Evolutionary conservation across 352 stramenopile genomes (phyloP), one percentile per base, ranked within the genome.

Genomic region (Peronospora tabacina): DNA sequence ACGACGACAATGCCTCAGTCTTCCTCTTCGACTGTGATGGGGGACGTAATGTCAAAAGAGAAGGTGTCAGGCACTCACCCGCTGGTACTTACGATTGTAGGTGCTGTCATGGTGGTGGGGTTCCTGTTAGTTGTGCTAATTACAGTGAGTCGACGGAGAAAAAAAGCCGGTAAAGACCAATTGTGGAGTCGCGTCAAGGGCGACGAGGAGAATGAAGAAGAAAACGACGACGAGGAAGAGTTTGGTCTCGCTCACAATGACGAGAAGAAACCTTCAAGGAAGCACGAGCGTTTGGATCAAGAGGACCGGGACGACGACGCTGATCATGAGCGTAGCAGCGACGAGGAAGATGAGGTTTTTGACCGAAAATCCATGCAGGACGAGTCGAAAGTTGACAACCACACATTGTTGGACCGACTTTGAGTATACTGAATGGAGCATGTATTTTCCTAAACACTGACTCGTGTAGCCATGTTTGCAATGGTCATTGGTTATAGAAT

Each of bases 301-400:
- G 52, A 72, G 32, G 48, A 67, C 2, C 54, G 65, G 1, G 63
- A 74, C n/a, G 57, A 69, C 16, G 54, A 68, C 12, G 48, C 71
- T 34, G 37, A 68, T 39, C 44, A 66, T 13, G 39, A 66, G 12
- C 66, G 62, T 36, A 69, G 59, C 40, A 77, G 75, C 20, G 70
- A 85, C 24, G 70, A 82, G n/a, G 77, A 86, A 29, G 75, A 86
- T 45, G 78, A 85, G 51, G 80, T 87, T 36, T 89, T 89, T 50
- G 72, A 85, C 26, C 61, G 63, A 11, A 64, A 72, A 33, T 52
- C 59, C 0, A 5, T 62, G 20, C 52, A 65, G 32, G 63, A 75
- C 17, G 61, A 79, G 22, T 55, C 55, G 28, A 81, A 82, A 50
- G 70, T 84, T 42, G 75, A 87, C 50, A 64, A 68, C 4, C 52